phyloP scores from a whole-genome alignment of 495 filamentous ascomycete species.

The Trypethelium eluteriae region DNA sequence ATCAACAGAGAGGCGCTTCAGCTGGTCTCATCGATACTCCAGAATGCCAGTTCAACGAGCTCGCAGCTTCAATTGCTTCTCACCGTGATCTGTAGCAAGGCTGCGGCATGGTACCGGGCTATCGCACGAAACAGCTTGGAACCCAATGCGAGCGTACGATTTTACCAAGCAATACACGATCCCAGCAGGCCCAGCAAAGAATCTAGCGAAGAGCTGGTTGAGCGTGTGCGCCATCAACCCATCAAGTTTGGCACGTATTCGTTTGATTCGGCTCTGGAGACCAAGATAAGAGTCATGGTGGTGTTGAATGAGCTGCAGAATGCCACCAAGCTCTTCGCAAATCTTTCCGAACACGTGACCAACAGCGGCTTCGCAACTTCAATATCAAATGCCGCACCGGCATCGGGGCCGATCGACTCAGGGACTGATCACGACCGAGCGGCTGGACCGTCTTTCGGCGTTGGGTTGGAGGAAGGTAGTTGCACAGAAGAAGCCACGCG shows the following conservation, averaged over 20 bases:
- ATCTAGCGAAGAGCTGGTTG: constrained; percentile 1
- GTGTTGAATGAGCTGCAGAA: constrained; percentile 2
- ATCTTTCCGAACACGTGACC: neutral
- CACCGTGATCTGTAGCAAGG: constrained; percentile 16
- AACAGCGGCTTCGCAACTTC: neutral
- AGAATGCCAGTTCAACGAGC: constrained; percentile 11
- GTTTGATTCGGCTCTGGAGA: constrained; percentile 1
- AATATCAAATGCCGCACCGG: neutral
- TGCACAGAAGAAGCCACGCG: neutral
- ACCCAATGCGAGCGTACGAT: neutral
- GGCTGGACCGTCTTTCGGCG: neutral
- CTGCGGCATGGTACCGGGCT: constrained; percentile 20
- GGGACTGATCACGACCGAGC: neutral
- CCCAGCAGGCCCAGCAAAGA: neutral
- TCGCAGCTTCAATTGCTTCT: constrained; percentile 16
- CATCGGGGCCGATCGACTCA: neutral
- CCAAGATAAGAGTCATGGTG: neutral
- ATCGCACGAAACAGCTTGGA: constrained; percentile 13
- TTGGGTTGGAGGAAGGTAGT: neutral
- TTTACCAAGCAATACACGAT: neutral
- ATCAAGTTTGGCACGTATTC: neutral
- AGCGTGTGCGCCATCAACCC: neutral
- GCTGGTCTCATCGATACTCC: constrained; percentile 13
- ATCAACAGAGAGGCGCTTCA: constrained; percentile 15
- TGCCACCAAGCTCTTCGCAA: neutral